Base-by-base conservation (phyloP, 2,329 filamentous ascomycete species). In the Ustulina deusta region DNA sequence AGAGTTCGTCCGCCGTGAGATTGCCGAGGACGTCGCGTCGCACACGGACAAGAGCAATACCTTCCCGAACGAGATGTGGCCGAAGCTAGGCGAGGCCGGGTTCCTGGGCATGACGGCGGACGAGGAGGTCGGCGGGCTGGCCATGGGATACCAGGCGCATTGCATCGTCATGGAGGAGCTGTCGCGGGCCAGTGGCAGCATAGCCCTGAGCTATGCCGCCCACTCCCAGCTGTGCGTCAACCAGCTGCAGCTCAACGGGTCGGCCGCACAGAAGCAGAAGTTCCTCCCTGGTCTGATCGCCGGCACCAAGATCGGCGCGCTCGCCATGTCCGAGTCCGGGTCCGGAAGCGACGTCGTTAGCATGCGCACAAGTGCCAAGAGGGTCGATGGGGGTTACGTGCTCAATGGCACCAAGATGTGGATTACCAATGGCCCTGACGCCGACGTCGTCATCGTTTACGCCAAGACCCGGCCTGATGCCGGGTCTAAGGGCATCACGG, bases 371-470 rank as follows among this genome's bases (percentile, higher is more conserved):
- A 91, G 88, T 2, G 95, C 94, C 0, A 91, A 89, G 78, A 85
- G 88, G 71, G 92, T 93, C 11, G 92, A 96, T 74, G 94, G 94
- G 40, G 95, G 95, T 32, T 97, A 92, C 79, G 70, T 94, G 22
- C 83, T 99, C 63, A 93, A 94, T 76, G 95, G 94, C 36, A 93
- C 91, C 68, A 97, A 99, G 86, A 97, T 98, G 95, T 99, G 95
- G 95, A 99, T 99, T 78, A 99, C 95, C 69, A 99, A 99, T 81
- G 93, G 95, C 4, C 95, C 95, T 0, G 94, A 98, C 78, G 96
- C 96, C n/a, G 88, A 97, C 79, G 85, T 91, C 48, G 90, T 98
- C 63, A 89, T 99, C 62, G 94, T 99, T n/a, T 99, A 99, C 79
- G 95, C 95, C 61, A 98, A 98, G 85, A 97, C 95, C 0, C 87